A percentile compares a stretch with the other conserved stretches of the same genome.
These are phyloP conservation scores for Massarina eburnea DNA, from an alignment of 2,329 filamentous ascomycete species.

Conservation along the genomic window DNA sequence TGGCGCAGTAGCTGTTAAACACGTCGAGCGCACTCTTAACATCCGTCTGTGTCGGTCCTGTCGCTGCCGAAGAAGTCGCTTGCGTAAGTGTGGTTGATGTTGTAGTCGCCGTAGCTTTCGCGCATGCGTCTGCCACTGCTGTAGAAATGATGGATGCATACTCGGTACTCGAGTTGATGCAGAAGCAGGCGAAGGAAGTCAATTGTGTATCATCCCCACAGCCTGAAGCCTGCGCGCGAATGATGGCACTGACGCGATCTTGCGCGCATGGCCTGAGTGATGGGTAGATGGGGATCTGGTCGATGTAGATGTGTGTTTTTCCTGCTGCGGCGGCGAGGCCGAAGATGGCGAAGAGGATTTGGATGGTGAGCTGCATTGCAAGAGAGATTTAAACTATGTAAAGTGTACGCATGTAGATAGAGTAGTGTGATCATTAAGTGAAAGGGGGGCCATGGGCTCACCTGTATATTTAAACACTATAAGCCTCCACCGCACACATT, in stretches of 20 bases:
- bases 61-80: not conserved
- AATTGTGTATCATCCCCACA: conserved; percentile 20
- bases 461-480: not conserved
- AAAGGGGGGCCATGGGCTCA: not conserved
- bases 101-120: not conserved
- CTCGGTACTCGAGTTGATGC: conserved; percentile 10
- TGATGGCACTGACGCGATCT: conserved; percentile 18
- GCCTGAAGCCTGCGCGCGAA: conserved; percentile 19
- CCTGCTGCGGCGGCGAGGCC: conserved; percentile 3
- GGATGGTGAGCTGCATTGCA: conserved; percentile 1
- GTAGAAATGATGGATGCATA: conserved; percentile 12
- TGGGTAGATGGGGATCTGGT: conserved; percentile 20
- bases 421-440: not conserved
- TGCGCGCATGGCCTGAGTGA: conserved; percentile 17
- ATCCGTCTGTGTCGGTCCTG: conserved; percentile 1
- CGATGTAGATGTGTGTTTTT: conserved; percentile 23
- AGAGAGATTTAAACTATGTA: not conserved
- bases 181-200: conserved; percentile 24
- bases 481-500: not conserved
- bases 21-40: conserved; percentile 9
- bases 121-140: conserved; percentile 7
- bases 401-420: not conserved
- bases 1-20: conserved; percentile 14
- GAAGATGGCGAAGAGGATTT: not conserved
- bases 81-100: not conserved